Conservation (phyloP, 768 basidiomycete species). For the Podaxis mareebaensis region DNA sequence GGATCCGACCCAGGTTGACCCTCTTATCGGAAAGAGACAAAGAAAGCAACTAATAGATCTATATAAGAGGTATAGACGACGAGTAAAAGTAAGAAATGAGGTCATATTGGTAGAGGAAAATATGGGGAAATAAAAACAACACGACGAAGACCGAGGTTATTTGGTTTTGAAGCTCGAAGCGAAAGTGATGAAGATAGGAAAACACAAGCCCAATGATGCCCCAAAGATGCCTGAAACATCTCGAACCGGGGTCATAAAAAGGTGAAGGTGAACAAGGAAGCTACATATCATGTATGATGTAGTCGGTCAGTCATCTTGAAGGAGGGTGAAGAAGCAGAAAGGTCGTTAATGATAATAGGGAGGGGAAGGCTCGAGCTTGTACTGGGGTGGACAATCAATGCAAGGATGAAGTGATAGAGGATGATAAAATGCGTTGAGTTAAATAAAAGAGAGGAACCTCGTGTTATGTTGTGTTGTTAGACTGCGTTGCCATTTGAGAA, state of each 20-base stretch:
- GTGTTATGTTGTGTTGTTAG: conserved; percentile 4
- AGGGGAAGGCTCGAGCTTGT: not conserved
- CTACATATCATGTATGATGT: not conserved
- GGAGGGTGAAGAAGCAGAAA: not conserved
- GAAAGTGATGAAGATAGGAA: not conserved
- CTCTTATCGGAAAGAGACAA: not conserved
- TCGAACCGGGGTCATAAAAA: no score
- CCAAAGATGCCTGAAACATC: not conserved
- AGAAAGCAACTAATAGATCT: conserved; percentile 7
- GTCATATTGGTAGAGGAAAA: conserved; percentile 12
- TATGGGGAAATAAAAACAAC: conserved; percentile 5
- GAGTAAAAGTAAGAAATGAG: conserved; percentile 1
- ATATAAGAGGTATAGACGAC: not conserved
- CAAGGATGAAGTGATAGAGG: conserved; percentile 1
- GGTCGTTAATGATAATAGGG: conserved; percentile 4
- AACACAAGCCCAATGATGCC: conserved; percentile 9
- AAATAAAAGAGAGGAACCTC: not conserved
- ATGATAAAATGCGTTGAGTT: not conserved
- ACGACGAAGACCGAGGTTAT: conserved; percentile 6
- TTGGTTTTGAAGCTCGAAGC: not conserved
- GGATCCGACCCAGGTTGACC: not conserved
- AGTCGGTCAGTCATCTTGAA: not conserved
- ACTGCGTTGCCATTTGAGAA: not conserved
- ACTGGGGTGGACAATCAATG: not conserved
- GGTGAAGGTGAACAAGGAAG: not conserved